A percentile compares a stretch with the other conserved stretches of the same genome.
Evolutionary conservation across 2,329 filamentous ascomycete genomes (phyloP).

Genomic region (Trichophyton mentagrophytes): DNA sequence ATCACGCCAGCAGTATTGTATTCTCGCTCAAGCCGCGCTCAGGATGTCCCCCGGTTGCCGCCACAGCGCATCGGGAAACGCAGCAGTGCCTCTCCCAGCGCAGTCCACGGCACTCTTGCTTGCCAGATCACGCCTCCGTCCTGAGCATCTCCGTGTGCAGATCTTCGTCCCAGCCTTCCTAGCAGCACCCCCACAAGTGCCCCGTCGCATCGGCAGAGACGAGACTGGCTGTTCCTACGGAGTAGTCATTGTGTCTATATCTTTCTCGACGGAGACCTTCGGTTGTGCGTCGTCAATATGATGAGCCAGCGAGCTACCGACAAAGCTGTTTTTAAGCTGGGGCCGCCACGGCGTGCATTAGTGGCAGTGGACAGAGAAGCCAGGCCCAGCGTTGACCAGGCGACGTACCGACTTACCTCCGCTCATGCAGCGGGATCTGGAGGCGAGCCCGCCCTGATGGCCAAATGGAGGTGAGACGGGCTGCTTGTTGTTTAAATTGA

Average conservation of each 20-base stretch:
- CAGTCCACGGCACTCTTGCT: constrained; percentile 24
- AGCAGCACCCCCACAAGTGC: constrained; percentile 27
- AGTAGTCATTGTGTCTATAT: no score
- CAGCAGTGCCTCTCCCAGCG: constrained; percentile 29
- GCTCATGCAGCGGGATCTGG: constrained; percentile 24
- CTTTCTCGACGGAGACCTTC: constrained; percentile 11
- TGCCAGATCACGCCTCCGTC: constrained; percentile 27
- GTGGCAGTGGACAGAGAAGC: constrained; percentile 25
- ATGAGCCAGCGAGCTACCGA: constrained; percentile 20
- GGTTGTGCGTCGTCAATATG: constrained; percentile 13
- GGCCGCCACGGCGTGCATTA: constrained; percentile 29
- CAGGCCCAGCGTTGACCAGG: constrained; percentile 21
- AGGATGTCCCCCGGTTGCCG: constrained; percentile 17
- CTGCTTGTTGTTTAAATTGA: constrained; percentile 21
- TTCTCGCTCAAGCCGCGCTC: constrained; percentile 24
- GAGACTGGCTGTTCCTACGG: no score
- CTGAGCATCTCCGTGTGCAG: constrained; percentile 19
- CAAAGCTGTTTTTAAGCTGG: constrained; percentile 24
- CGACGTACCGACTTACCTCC: constrained; percentile 28
- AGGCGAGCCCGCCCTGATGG: constrained; percentile 30
- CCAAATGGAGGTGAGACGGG: constrained; percentile 28
- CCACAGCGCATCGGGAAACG: constrained; percentile 17
- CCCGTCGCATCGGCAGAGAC: constrained; percentile 24
- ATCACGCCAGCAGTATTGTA: no score
- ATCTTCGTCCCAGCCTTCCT: constrained; percentile 24